These are phyloP conservation scores for Dalechampia spathulata DNA, from an alignment of 441 rosid species.

Conservation along the genomic window DNA sequence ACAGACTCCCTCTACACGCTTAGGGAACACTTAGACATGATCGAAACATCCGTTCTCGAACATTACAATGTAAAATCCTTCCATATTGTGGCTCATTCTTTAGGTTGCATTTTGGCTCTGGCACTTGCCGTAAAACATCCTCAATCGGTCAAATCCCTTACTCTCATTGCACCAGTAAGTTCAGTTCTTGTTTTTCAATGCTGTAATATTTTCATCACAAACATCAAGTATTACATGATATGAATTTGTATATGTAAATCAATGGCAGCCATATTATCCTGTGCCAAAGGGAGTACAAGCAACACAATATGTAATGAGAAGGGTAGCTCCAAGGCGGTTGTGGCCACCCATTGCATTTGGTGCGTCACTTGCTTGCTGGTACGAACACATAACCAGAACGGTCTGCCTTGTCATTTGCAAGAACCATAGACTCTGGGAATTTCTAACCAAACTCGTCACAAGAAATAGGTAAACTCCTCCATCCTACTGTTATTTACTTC, in stretches of 20 bases:
- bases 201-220: no score
- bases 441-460: constrained; percentile 62
- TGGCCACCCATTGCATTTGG: constrained; percentile 89
- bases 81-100: constrained; percentile 95
- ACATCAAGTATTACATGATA: no score
- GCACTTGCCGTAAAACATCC: constrained; percentile 77
- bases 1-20: constrained; percentile 83
- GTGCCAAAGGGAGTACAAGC: constrained; percentile 69
- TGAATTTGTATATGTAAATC: no score
- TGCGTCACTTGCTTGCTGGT: constrained; percentile 85
- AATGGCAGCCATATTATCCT: constrained; percentile 72
- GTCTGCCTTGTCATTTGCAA: constrained; percentile 71
- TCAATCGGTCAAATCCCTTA: constrained; percentile 67
- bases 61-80: constrained; percentile 66
- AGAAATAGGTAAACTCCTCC: constrained; percentile 67
- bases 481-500: neutral
- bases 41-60: constrained; percentile 69
- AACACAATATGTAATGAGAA: constrained; percentile 77
- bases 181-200: neutral
- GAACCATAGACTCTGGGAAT: constrained; percentile 80
- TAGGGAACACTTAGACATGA: constrained; percentile 83
- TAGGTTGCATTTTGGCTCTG: constrained; percentile 93
- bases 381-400: constrained; percentile 84
- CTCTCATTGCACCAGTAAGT: constrained; percentile 83
- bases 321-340: constrained; percentile 69